Evolutionary conservation across 805 yeast species (phyloP).

Genomic region (Metschnikowia drakensbergensis): DNA sequence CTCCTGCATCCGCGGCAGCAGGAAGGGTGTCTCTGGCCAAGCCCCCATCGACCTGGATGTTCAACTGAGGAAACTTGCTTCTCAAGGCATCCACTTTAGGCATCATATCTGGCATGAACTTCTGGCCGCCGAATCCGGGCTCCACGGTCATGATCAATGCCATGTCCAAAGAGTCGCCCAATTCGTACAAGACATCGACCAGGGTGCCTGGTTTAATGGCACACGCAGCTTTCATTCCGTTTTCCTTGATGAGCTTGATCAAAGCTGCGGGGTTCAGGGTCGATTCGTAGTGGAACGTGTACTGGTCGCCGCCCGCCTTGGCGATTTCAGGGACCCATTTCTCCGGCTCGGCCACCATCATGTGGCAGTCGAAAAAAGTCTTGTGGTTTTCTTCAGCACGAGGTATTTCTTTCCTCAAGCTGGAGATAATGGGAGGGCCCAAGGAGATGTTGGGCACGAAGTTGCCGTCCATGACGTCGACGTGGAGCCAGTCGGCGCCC

Average conservation of each 20-base stretch:
- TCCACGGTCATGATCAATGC: conserved; percentile 98
- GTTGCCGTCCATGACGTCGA: conserved; percentile 98
- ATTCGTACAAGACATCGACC: conserved; percentile 72
- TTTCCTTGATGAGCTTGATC: conserved; percentile 67
- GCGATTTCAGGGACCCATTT: conserved; percentile 93
- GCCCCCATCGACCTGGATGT: conserved; percentile 97
- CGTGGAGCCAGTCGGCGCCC: conserved; percentile 95
- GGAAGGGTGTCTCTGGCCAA: conserved; percentile 81
- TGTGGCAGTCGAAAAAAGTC: conserved; percentile 85
- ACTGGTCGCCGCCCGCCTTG: conserved; percentile 91
- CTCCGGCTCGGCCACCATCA: conserved; percentile 94
- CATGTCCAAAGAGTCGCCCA: conserved; percentile 82
- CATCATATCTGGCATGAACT: conserved; percentile 95
- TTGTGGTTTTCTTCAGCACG: conserved; percentile 42
- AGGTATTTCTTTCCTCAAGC: conserved; percentile 76
- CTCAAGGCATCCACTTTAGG: conserved; percentile 83
- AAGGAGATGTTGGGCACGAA: conserved; percentile 95
- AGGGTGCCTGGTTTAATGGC: conserved; percentile 93
- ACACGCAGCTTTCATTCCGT: conserved; percentile 91
- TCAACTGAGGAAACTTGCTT: conserved; percentile 65
- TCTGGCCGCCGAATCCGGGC: conserved; percentile 98
- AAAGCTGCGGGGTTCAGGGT: conserved; percentile 72
- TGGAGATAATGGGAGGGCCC: conserved; percentile 85
- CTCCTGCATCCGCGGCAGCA: conserved; percentile 93
- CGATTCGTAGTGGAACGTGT: conserved; percentile 94